phyloP scores from a whole-genome alignment of 2,329 filamentous ascomycete species.

The Mycosphaerella sp. region DNA sequence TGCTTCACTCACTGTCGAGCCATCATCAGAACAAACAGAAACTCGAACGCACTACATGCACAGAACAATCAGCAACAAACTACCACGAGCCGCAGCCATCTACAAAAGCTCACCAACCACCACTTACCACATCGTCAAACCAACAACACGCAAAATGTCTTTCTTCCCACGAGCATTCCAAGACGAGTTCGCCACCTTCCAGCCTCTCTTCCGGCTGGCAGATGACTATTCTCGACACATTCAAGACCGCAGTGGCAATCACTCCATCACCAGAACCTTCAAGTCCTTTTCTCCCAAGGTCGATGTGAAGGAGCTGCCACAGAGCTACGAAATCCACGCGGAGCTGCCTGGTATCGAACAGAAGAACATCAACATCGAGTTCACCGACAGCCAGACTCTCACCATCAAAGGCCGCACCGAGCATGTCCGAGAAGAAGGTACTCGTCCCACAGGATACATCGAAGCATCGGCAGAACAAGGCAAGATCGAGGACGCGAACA shows the following conservation, averaged over 20 bases:
- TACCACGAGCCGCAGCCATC: conserved; percentile 29
- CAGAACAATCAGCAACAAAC: conserved; percentile 24
- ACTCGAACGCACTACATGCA: conserved; percentile 14
- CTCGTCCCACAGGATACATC: conserved; percentile 46
- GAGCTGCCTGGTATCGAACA: conserved; percentile 71
- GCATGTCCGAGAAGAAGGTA: conserved; percentile 53
- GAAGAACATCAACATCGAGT: conserved; percentile 69
- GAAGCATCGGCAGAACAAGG: conserved; percentile 19
- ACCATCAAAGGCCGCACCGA: conserved; percentile 64
- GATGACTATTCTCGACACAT: conserved; percentile 41
- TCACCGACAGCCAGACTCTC: conserved; percentile 68
- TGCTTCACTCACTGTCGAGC: conserved; percentile 1
- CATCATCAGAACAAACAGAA: conserved; percentile 24
- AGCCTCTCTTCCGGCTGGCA: conserved; percentile 42
- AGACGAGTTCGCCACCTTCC: conserved; percentile 32
- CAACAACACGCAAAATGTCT: conserved; percentile 32
- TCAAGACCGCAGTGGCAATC: conserved; percentile 21
- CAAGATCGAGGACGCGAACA: conserved; percentile 27
- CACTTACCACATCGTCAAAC: conserved; percentile 15
- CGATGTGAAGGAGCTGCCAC: conserved; percentile 64
- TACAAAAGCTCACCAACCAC: conserved; percentile 20
- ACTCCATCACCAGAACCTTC: conserved; percentile 25
- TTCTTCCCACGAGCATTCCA: conserved; percentile 34
- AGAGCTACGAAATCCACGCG: conserved; percentile 68
- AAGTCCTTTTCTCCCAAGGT: conserved; percentile 68